These are phyloP conservation scores for Cystobasidium ongulense DNA, from an alignment of 768 basidiomycete genomes.

Conservation along the genomic window DNA sequence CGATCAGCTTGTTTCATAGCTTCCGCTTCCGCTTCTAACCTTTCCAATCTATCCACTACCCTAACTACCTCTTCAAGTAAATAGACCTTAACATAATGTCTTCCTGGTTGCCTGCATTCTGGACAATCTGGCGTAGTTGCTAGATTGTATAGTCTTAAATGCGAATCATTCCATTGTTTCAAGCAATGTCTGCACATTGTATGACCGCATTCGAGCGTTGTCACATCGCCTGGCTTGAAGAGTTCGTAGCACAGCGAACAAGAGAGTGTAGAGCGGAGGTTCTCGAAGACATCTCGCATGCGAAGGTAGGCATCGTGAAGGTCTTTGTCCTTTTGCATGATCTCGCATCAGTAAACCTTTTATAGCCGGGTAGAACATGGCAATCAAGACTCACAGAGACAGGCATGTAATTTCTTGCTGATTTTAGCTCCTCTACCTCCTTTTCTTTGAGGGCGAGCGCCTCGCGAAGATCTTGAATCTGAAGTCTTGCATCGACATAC, in stretches of 20 bases:
- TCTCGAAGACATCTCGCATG: slow-evolving; percentile 26
- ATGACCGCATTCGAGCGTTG: slow-evolving; percentile 24
- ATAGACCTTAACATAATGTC: slow-evolving; percentile 26
- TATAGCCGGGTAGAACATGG: neutral
- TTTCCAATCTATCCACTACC: slow-evolving; percentile 14
- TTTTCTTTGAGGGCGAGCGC: neutral
- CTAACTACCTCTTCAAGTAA: slow-evolving; percentile 26
- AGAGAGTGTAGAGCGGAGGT: neutral
- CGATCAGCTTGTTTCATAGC: slow-evolving; percentile 1
- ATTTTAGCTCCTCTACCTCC: slow-evolving; percentile 23
- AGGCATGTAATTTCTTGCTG: slow-evolving; percentile 11
- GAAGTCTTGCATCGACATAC: slow-evolving; percentile 10
- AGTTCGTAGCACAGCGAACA: slow-evolving; percentile 28
- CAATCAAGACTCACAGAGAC: neutral
- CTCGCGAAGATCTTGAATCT: slow-evolving; percentile 10
- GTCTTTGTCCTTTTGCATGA: neutral
- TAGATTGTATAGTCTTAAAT: slow-evolving; percentile 9
- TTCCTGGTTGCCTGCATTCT: slow-evolving; percentile 22
- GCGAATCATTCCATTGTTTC: slow-evolving; percentile 1
- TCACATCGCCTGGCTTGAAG: neutral
- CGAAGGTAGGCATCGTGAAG: neutral
- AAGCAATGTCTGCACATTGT: slow-evolving; percentile 14
- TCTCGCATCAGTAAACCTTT: neutral
- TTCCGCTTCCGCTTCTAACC: neutral
- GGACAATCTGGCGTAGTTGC: slow-evolving; percentile 29